Base-by-base conservation (phyloP, 208 protist species). In the Wallacemonas collosoma region DNA sequence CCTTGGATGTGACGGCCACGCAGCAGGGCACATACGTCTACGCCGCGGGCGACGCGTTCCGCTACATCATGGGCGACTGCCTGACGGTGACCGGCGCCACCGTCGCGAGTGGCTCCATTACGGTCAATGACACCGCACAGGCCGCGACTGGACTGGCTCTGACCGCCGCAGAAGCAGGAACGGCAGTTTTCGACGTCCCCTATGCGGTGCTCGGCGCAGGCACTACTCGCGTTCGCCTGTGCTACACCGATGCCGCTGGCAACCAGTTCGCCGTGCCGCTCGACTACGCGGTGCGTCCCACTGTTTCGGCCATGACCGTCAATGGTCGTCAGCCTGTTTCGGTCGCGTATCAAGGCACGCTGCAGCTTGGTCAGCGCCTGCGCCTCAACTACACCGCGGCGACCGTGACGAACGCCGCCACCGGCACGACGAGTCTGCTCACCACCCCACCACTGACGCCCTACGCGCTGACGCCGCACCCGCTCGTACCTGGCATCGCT, bases 201-300 rank as follows among this genome's bases (percentile, higher is more conserved):
- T 78, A 81, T 35, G 76, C 81, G 11, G 68, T 97, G 11, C 72
- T 95, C n/a, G 81, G 83, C 43, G 65, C 56, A 12, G 83, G 81
- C 56, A 94, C 83, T 3, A 87, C 3, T 8, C 50, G 79, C 1
- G 66, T 97, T 14, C 83, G 86, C 11, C 75, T 95, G 73, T 97
- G 92, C 75, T 97, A 95, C 82, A 82, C 72, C 45, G 90, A 97
- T 78, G 76, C 79, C 54, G 83, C 66, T 5, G 89, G 89, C 51
- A 93, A 91, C 58, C 75, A 93, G 70, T 97, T 91, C 69, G 86
- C 88, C 14, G 82, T 97, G 11, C 89, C 92, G 3, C 68, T 97
- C 44, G 48, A 79, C 45, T 73, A 79, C 64, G 48, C 48, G 40
- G 72, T 39, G 11, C 35, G 57, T 11, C 80, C 76, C 9, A 70